Evolutionary conservation across 2,329 filamentous ascomycete genomes (phyloP), one percentile per base, ranked within the genome.

Genomic region (Dichotomopilus funicola): DNA sequence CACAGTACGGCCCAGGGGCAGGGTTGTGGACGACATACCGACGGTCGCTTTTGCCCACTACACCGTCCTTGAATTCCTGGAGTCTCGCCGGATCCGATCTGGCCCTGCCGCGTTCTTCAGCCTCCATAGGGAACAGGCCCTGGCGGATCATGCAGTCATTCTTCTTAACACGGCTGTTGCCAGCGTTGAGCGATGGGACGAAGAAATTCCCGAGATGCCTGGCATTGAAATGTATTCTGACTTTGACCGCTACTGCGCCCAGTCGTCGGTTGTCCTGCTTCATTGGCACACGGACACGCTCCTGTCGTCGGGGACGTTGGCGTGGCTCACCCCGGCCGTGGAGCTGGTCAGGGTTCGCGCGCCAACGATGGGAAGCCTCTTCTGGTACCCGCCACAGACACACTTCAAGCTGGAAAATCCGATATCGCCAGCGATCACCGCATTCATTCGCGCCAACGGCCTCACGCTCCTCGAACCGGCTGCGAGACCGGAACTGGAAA

Each of bases 21-120:
- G 2, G 4, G n/a, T 9, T 5, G 34, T 6, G 5, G 13, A 12
- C 2, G 45, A 49, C 7, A 31, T 50, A 12, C 7, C 19, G 19
- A 13, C 19, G 4, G 44, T 56, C 6, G 31, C 44, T 6, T 52
- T 56, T 41, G 43, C 54, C 9, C 49, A 56, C 13, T 52, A 56
- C 38, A 52, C 54, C 1, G 54, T 56, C 7, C 38, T 49, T 19
- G 54, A 56, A 12, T 56, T 44, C 10, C 27, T 56, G 2, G 43
- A 56, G 8, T 51, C 54, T 12, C 5, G 19, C 13, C 42, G 48
- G 11, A 55, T 55, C 35, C 47, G 48, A 8, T 6, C 10, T 6
- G 48, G 53, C 3, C 53, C 48, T 7, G 41, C 42, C 2, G 42
- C 48, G 2, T 4, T 13, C 5, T 55, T 55, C n/a, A 43, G 48